Base-by-base conservation (phyloP, 2,329 filamentous ascomycete genomes). In the Exophiala sideris region DNA sequence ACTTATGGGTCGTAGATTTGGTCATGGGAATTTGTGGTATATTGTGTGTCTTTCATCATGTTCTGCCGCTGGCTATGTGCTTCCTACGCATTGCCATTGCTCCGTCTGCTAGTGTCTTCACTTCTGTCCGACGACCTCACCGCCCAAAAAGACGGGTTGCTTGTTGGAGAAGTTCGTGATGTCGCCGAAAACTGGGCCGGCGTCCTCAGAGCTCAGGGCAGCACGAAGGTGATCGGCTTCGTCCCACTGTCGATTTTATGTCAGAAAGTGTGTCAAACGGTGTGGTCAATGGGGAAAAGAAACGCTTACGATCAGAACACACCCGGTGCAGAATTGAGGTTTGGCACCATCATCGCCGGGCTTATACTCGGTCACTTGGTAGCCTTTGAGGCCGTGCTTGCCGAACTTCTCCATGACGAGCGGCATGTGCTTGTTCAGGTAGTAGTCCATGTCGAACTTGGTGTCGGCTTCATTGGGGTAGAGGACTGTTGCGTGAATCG, bases 381-480 rank as follows among this genome's bases (percentile, higher is more conserved):
- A 61, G 21, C 32, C 60, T 63, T 70, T 70, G 5, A 79, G 65
- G 39, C 77, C 77, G 48, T 67, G 60, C 1, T 64, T 57, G 1
- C 52, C 57, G 74, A 76, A 79, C n/a, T 58, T 56, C 40, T 71
- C 67, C 29, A 64, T 55, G 12, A 73, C 73, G 1, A 79, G 66
- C 1, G 73, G 70, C 72, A 80, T 76, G 68, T 81, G 77, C 14
- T 59, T 71, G 3, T 62, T 51, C 34, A 78, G 63, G 63, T 79
- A 81, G 71, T 80, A 81, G 32, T 76, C 69, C 61, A 77, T 66
- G 67, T 80, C 66, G 68, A 80, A 80, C n/a, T 59, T 72, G 32
- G 62, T 51, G 57, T 67, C 68, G 38, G 66, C 63, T 10, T 67
- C 71, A 45, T 67, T 65, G 4, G 76, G 74, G 64, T 79, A 80